Base-by-base conservation (phyloP, 305 asterid genomes). In the Andrographis paniculata region DNA sequence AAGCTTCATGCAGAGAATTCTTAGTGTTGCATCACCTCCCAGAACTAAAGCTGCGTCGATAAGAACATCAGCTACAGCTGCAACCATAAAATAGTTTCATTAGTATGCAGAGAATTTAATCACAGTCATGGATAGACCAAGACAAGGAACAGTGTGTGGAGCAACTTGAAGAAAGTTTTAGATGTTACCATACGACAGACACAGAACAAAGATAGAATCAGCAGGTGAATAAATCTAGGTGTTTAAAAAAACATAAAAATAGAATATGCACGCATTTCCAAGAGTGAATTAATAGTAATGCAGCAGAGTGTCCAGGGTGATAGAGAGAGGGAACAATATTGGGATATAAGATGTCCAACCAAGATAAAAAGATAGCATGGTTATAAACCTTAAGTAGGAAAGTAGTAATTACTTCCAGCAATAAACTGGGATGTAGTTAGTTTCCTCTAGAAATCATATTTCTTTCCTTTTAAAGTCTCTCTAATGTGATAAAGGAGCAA, bases 51-150 rank as follows among this genome's bases (percentile, higher is more conserved):
- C 95, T 42, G 95, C 99, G 68, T 87, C 95, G 61, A 91, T 84
- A 63, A 91, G 84, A 69, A 84, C 95, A 72, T 84, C 99, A 17
- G 95, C 95, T 52, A 92, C 94, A 71, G 99, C 99, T 92, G 94
- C 67, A 54, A 77, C 61, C 52, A 67, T 52, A 70, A 22, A 46
- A 60, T 48, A 62, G 55, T 57, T 40, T 14, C 61, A 66, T 75
- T 47, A 58, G 54, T 18, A 52, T 28, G 58, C 21, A 59, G 6
- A 13, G 12, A 37, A 12, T n/a, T 37, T 2, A 3, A 14, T 37
- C 42, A 37, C 12, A 14, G 42, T 13, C 14, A 37, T 13, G 42
- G 37, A 24, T 37, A n/a, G 16, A n/a, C n/a, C n/a, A n/a, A n/a
- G n/a, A n/a, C 42, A 13, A 37, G 30, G 8, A 24, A 24, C 30